These are phyloP conservation scores for Entophlyctis luteolus DNA, from an alignment of 192 early-diverging fungal species.

Conservation along the genomic window DNA sequence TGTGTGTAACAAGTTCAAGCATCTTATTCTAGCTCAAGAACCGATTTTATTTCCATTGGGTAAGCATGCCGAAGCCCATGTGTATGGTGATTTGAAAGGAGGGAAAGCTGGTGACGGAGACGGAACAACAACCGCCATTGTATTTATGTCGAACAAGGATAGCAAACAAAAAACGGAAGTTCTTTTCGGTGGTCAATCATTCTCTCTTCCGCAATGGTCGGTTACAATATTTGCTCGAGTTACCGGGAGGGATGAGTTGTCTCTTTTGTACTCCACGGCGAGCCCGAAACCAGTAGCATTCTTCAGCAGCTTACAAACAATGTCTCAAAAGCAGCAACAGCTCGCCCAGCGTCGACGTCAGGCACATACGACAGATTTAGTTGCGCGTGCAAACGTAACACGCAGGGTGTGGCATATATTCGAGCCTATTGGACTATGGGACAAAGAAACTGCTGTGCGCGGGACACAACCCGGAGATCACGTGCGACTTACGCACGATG, in stretches of 20 bases:
- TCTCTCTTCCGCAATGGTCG: conserved; percentile 21
- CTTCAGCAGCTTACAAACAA: neutral
- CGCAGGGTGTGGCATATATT: conserved; percentile 10
- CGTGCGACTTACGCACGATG: conserved; percentile 27
- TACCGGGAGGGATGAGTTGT: neutral
- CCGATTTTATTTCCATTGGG: neutral
- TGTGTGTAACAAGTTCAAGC: conserved; percentile 7
- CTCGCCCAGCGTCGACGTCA: neutral
- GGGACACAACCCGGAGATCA: conserved; percentile 27
- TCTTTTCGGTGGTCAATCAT: neutral
- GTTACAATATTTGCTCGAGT: conserved; percentile 15
- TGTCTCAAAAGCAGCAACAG: neutral
- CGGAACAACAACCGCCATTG: neutral
- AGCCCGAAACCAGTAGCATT: neutral
- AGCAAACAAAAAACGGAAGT: neutral
- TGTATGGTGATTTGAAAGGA: conserved; percentile 1
- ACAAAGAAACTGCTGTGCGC: neutral
- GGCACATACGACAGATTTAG: conserved; percentile 8
- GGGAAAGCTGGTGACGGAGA: neutral
- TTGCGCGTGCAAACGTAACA: neutral
- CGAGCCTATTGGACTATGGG: conserved; percentile 17
- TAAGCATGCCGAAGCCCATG: conserved; percentile 11
- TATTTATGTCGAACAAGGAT: conserved; percentile 30
- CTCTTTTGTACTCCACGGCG: conserved; percentile 13
- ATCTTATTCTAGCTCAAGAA: conserved; percentile 23